Percentiles rank a stretch among this genome's conserved stretches.
phyloP scores from a whole-genome alignment of 208 protist genomes.

The Trypanosoma vivax region DNA sequence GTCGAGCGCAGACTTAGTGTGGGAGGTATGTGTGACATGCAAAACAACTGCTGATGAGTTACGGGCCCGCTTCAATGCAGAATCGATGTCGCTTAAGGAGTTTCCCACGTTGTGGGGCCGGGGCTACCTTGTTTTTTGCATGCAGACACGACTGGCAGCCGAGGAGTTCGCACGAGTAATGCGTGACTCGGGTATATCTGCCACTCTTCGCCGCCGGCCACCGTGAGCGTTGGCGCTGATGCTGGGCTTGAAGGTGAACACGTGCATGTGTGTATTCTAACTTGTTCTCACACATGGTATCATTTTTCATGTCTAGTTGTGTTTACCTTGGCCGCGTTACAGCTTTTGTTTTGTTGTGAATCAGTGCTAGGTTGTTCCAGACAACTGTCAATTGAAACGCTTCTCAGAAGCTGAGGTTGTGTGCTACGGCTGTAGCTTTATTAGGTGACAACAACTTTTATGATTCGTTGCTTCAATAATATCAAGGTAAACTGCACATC shows the following conservation, averaged over 20 bases:
- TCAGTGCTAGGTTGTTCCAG: no score
- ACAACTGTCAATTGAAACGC: no score
- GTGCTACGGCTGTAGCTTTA: no score
- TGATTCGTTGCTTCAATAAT: no score
- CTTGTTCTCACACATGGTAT: not conserved
- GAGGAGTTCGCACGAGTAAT: slow-evolving; percentile 28
- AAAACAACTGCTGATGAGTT: slow-evolving; percentile 5
- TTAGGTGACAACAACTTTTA: no score
- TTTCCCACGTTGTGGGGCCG: not conserved
- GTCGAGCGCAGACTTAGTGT: slow-evolving; percentile 2
- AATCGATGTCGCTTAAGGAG: slow-evolving; percentile 2
- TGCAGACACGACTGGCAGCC: slow-evolving; percentile 28
- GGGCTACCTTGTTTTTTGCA: slow-evolving; percentile 19
- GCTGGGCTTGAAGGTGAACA: not conserved
- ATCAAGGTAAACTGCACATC: no score
- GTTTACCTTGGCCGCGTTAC: no score
- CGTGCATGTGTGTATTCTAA: not conserved
- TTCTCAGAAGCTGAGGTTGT: no score
- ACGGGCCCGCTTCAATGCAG: slow-evolving; percentile 11
- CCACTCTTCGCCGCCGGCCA: slow-evolving; percentile 6
- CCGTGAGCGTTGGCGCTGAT: slow-evolving; percentile 2
- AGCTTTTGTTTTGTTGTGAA: no score
- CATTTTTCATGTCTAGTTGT: no score
- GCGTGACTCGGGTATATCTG: slow-evolving; percentile 23
- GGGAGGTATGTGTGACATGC: slow-evolving; percentile 25